Evolutionary conservation across 257 asterid species (phyloP), one percentile per base, ranked within the genome.

Genomic region (Hygrophila difformis): DNA sequence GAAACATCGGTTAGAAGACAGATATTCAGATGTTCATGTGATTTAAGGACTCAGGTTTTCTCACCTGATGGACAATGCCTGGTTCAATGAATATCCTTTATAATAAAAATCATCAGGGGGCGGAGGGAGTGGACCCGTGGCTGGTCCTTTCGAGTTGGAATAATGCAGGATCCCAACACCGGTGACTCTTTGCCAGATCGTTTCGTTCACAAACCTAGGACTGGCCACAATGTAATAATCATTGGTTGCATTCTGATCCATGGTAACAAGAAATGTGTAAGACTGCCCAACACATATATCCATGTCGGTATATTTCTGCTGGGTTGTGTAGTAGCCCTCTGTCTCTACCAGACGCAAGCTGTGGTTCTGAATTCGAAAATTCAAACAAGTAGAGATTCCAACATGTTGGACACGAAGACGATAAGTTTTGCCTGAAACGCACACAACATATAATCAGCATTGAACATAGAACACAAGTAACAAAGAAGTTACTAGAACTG

Each of bases 231-330:
- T 61, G 44, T 89, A 89, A 70, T 89, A 89, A 60, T 89, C 96
- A 17, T 85, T 84, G 78, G 87, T 89, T 48, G 97, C 97, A 47
- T 89, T 89, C 70, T 89, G 97, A 73, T 89, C 94, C 96, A 73
- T 85, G 24, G 87, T 60, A 17, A 89, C 84, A 29, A 89, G 67
- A 53, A 89, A 89, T 8, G 91, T 44, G 71, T 61, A 89, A 1
- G 97, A 84, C 60, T 89, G 97, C 18, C 97, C 97, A 9, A 89
- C 97, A 61, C 84, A 96, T 39, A 84, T 77, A 67, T 89, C 97
- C 53, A 89, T 19, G 65, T 82, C 79, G 13, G 81, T 65, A 44
- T 68, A 89, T 47, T 84, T 84, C 73, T 77, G 89, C 68, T 89
- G 97, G 2, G 81, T 54, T 21, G 97, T 78, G 67, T 89, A 89